phyloP scores from a whole-genome alignment of 192 early-diverging fungal genomes.

The Coemansia nantahalensis region DNA sequence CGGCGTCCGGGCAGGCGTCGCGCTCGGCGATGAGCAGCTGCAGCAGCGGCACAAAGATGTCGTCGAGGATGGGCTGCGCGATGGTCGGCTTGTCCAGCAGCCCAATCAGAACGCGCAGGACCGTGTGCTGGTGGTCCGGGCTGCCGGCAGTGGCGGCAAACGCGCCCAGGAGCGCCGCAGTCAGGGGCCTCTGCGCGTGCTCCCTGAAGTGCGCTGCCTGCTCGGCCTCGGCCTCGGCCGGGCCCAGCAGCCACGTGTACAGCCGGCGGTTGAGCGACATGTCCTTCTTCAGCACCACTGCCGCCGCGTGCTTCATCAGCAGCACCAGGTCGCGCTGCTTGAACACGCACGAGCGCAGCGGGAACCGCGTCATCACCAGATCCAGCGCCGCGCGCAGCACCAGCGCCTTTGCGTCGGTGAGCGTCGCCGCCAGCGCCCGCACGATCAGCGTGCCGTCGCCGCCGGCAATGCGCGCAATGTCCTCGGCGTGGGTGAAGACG shows the following conservation, averaged over 20 bases:
- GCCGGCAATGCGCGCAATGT: slow-evolving; percentile 65
- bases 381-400: slow-evolving; percentile 85
- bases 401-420: slow-evolving; percentile 72
- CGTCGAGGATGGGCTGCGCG: slow-evolving; percentile 69
- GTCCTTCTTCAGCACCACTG: slow-evolving; percentile 84
- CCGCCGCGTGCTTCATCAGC: slow-evolving; percentile 68
- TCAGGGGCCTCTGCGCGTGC: slow-evolving; percentile 54
- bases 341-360: slow-evolving; percentile 52
- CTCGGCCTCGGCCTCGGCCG: slow-evolving; percentile 52
- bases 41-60: slow-evolving; percentile 70
- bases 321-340: slow-evolving; percentile 63
- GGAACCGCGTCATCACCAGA: slow-evolving; percentile 62
- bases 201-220: slow-evolving; percentile 56
- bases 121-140: slow-evolving; percentile 47
- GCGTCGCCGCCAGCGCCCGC: slow-evolving; percentile 67
- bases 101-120: slow-evolving; percentile 81
- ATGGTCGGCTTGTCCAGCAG: slow-evolving; percentile 84
- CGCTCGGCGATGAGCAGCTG: slow-evolving; percentile 60
- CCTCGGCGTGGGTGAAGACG: slow-evolving; percentile 60
- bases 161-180: slow-evolving; percentile 58
- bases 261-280: slow-evolving; percentile 91
- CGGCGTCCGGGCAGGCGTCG: slow-evolving; percentile 10
- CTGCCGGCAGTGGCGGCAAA: slow-evolving; percentile 39
- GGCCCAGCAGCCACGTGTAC: slow-evolving; percentile 86
- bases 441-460: slow-evolving; percentile 68